phyloP scores from a whole-genome alignment of 495 filamentous ascomycete genomes.

The Clavariopsis aquatica region DNA sequence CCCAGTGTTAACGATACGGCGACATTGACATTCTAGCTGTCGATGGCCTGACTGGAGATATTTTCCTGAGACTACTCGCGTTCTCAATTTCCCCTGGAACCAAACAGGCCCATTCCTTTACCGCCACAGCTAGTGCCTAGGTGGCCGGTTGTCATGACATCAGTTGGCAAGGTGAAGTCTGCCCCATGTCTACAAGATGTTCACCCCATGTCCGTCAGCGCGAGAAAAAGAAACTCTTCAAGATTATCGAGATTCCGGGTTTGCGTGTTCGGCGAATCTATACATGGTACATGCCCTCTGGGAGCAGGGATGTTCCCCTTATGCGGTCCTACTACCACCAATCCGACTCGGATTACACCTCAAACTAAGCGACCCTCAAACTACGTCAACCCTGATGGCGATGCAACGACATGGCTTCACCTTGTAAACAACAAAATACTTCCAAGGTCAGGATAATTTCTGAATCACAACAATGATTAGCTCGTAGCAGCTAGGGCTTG shows the following conservation, averaged over 20 bases:
- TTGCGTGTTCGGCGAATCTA: not conserved
- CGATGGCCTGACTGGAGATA: not conserved
- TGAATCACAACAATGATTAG: constrained; percentile 8
- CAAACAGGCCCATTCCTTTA: not conserved
- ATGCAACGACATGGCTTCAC: constrained; percentile 22
- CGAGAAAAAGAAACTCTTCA: not conserved
- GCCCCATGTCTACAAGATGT: too few relatives aligned
- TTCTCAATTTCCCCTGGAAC: not conserved
- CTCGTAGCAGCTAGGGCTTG: constrained; percentile 1
- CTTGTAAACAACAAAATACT: constrained; percentile 9
- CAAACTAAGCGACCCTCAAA: constrained; percentile 9
- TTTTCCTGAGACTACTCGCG: not conserved
- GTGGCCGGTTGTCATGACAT: not conserved
- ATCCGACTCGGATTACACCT: constrained; percentile 3
- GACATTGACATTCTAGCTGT: not conserved
- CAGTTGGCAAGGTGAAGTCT: not conserved
- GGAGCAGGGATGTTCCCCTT: constrained; percentile 18
- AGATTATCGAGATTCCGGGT: not conserved
- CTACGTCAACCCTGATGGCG: constrained; percentile 3
- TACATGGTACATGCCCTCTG: not conserved
- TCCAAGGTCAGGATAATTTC: constrained; percentile 20
- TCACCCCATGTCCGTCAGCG: not conserved
- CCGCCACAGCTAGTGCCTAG: not conserved
- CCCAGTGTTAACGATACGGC: not conserved
- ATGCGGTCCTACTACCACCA: constrained; percentile 3